Evolutionary conservation across 495 filamentous ascomycete species (phyloP).

Genomic region (Daldinia grandis): DNA sequence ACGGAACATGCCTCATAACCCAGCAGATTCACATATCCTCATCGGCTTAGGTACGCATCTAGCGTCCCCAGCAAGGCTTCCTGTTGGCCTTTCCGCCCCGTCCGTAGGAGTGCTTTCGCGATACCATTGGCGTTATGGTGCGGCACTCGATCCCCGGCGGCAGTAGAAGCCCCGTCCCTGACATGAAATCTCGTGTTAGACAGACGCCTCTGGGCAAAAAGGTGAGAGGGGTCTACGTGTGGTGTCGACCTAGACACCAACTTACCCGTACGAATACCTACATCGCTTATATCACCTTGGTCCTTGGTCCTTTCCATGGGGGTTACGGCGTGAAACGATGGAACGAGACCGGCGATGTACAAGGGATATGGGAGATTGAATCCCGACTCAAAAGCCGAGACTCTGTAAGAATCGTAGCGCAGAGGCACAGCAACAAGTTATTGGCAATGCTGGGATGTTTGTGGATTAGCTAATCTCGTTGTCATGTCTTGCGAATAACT

Average conservation of each 20-base stretch:
- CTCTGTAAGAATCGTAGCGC: neutral
- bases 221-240: neutral
- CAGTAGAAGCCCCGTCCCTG: neutral
- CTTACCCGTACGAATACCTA: neutral
- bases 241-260: neutral
- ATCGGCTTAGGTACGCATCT: neutral
- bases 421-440: neutral
- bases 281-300: neutral
- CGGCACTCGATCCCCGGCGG: slow-evolving; percentile 1
- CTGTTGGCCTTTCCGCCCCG: neutral
- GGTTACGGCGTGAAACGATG: neutral
- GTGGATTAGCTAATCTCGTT: neutral
- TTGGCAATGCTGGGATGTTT: neutral
- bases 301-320: neutral
- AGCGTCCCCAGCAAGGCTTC: neutral
- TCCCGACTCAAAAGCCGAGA: neutral
- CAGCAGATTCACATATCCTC: neutral
- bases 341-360: neutral
- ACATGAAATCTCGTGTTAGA: slow-evolving; percentile 1
- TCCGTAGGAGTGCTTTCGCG: neutral
- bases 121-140: neutral
- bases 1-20: neutral
- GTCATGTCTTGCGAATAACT: neutral
- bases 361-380: neutral
- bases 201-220: neutral